phyloP scores from a whole-genome alignment of 495 filamentous ascomycete species.

The Tuber magnatum region DNA sequence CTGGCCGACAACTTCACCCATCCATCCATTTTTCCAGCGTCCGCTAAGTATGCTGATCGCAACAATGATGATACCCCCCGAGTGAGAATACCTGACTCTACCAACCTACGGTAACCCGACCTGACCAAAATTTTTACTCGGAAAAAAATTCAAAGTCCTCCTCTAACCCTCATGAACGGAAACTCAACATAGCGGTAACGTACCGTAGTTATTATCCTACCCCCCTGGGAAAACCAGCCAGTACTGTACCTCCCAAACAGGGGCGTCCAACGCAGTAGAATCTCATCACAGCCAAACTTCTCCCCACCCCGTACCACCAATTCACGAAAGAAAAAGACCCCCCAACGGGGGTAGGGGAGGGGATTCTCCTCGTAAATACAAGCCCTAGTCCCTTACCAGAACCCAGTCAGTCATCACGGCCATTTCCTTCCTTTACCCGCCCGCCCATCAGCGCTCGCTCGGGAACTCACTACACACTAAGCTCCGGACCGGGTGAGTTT shows the following conservation, averaged over 20 bases:
- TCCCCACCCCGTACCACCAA: neutral
- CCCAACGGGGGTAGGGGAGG: neutral
- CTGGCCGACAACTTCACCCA: neutral
- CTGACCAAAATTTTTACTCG: no score
- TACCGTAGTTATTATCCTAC: neutral
- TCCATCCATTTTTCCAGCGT: neutral
- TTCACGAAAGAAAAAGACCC: no score
- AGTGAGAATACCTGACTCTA: neutral
- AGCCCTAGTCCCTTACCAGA: constrained; percentile 16
- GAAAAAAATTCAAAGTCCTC: neutral
- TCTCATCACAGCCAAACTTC: neutral
- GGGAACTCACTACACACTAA: no score
- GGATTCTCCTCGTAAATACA: constrained; percentile 17
- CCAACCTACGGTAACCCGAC: no score
- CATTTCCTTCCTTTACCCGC: constrained; percentile 11
- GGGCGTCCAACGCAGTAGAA: neutral
- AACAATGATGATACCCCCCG: neutral
- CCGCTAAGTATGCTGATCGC: neutral
- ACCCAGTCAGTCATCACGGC: constrained; percentile 6
- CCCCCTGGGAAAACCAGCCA: neutral
- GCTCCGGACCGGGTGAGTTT: no score
- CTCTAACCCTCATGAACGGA: neutral
- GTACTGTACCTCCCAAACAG: neutral
- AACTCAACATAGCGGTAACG: neutral
- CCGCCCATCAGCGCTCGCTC: constrained; percentile 13